Conservation (phyloP, 2,329 filamentous ascomycete genomes). For the Emmonsia crescens region DNA sequence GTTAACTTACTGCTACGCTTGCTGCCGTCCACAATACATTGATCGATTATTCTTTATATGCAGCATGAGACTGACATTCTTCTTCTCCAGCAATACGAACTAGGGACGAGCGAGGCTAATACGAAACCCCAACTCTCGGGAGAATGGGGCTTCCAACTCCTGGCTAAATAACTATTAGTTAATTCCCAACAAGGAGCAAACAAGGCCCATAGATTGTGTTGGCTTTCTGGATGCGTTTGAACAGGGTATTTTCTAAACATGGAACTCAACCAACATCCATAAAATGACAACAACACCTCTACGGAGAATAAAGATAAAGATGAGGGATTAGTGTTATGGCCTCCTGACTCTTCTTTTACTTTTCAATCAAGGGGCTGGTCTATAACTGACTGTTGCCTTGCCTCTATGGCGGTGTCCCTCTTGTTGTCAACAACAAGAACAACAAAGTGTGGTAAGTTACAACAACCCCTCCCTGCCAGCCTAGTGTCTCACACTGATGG, state of each 20-base stretch:
- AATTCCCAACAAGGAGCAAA: background rate
- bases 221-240: background rate
- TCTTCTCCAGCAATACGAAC: no score
- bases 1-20: no score
- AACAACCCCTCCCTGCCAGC: background rate
- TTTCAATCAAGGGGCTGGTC: background rate
- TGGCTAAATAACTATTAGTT: background rate
- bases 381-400: background rate
- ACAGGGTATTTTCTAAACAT: background rate
- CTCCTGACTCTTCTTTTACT: background rate
- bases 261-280: background rate
- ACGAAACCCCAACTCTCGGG: background rate
- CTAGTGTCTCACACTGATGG: background rate
- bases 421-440: background rate
- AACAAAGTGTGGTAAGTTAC: background rate
- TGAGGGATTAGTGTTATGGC: background rate
- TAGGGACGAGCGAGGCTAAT: background rate
- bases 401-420: background rate
- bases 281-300: background rate
- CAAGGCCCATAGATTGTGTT: background rate
- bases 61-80: background rate
- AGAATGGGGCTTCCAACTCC: background rate
- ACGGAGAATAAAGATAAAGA: background rate
- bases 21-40: background rate
- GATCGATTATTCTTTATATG: background rate